These are phyloP conservation scores for Aspergillus sclerotialis DNA, from an alignment of 2,329 filamentous ascomycete genomes.

Conservation along the genomic window DNA sequence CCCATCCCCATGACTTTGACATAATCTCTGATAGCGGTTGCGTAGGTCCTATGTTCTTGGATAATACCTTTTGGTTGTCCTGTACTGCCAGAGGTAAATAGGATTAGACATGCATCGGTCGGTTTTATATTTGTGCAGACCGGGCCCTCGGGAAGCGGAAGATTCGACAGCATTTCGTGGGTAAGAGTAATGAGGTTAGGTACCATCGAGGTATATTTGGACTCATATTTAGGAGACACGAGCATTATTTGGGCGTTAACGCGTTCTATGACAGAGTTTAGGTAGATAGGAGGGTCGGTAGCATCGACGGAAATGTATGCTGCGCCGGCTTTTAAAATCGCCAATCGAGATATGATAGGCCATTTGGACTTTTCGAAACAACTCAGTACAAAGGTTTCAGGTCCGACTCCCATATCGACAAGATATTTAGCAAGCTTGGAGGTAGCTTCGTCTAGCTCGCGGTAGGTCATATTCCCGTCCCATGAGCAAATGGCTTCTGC, in stretches of 20 bases:
- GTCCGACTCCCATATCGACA: conserved; percentile 19
- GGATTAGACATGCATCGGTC: conserved; percentile 13
- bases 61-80: conserved; percentile 21
- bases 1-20: conserved; percentile 12
- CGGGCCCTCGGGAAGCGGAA: background rate
- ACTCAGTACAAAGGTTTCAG: conserved; percentile 13
- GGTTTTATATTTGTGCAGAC: conserved; percentile 7
- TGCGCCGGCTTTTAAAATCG: conserved; percentile 14
- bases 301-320: conserved; percentile 71
- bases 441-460: conserved; percentile 20
- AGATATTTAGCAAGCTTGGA: conserved; percentile 20
- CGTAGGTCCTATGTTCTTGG: conserved; percentile 18
- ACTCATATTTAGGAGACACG: conserved; percentile 32
- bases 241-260: conserved; percentile 61
- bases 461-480: conserved; percentile 20
- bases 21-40: conserved; percentile 15
- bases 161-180: conserved; percentile 1
- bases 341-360: conserved; percentile 7
- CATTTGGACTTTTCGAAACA: conserved; percentile 22
- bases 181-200: conserved; percentile 10
- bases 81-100: conserved; percentile 22
- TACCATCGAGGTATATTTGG: conserved; percentile 4
- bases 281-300: conserved; percentile 62
- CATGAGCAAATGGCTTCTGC: conserved; percentile 14
- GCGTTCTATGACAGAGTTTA: conserved; percentile 67